Evolutionary conservation across 306 rosid species (phyloP).

Genomic region (Casuarina cunninghamiana): DNA sequence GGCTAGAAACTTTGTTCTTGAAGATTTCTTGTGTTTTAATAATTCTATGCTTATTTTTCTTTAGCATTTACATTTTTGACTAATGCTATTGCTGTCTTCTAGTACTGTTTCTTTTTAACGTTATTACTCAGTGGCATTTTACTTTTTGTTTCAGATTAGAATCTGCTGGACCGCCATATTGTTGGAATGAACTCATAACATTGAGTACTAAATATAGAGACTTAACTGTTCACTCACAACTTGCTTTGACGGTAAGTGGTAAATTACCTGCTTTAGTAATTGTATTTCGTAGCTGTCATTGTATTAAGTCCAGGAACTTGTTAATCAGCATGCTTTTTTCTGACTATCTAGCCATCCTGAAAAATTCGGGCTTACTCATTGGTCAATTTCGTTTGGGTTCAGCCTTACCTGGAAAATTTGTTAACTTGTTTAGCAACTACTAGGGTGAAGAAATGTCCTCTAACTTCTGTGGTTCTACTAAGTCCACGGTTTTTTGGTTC

Average conservation of each 20-base stretch:
- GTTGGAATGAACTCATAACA: slow-evolving; percentile 87
- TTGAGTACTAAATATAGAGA: slow-evolving; percentile 87
- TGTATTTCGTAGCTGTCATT: background rate
- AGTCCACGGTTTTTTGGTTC: background rate
- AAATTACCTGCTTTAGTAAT: background rate
- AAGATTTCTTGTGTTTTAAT: background rate
- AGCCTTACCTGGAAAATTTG: background rate
- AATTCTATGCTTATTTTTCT: background rate
- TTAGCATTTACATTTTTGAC: background rate
- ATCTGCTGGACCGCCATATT: slow-evolving; percentile 69
- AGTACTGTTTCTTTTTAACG: background rate
- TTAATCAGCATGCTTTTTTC: background rate
- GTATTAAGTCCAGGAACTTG: background rate
- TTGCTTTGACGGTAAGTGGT: slow-evolving; percentile 75
- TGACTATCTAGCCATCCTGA: background rate
- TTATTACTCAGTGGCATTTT: slow-evolving; percentile 8
- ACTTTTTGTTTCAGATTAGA: slow-evolving; percentile 65
- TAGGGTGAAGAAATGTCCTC: background rate
- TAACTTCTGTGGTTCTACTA: background rate
- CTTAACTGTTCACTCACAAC: slow-evolving; percentile 89
- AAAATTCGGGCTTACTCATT: background rate
- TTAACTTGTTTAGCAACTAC: background rate
- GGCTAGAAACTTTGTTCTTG: background rate
- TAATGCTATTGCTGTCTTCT: slow-evolving; percentile 1
- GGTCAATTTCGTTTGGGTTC: slow-evolving; percentile 1